A percentile compares a stretch with the other conserved stretches of the same genome.
These are phyloP conservation scores for Xylaria arbuscula DNA, from an alignment of 2,329 filamentous ascomycete genomes.

Conservation along the genomic window DNA sequence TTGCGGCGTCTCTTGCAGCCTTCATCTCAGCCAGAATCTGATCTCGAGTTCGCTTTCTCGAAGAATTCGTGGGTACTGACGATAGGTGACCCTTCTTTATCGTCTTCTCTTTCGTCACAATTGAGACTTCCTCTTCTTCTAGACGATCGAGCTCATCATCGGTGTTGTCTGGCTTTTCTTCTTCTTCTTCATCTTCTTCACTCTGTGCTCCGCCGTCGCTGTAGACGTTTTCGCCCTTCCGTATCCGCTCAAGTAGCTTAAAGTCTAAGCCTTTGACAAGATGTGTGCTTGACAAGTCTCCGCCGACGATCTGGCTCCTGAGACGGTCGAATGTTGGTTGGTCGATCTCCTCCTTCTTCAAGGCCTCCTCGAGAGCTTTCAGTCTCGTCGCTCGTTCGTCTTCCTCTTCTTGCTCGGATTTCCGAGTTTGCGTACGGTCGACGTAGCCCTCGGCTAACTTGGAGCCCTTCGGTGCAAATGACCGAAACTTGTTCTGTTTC, in stretches of 20 bases:
- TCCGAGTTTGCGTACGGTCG: conserved; percentile 78
- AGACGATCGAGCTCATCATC: conserved; percentile 75
- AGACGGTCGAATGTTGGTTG: conserved; percentile 80
- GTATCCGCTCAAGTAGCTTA: conserved; percentile 76
- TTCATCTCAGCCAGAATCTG: conserved; percentile 76
- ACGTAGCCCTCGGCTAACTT: conserved; percentile 83
- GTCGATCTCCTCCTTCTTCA: conserved; percentile 87
- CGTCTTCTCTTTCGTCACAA: conserved; percentile 62
- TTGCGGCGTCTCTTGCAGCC: conserved; percentile 69
- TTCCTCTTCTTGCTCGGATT: conserved; percentile 61
- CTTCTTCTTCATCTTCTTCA: conserved; percentile 47
- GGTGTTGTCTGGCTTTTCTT: conserved; percentile 58
- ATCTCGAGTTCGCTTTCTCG: conserved; percentile 72
- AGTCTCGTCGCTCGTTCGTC: conserved; percentile 72
- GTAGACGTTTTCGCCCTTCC: conserved; percentile 75
- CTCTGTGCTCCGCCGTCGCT: conserved; percentile 49
- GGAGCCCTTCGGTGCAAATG: conserved; percentile 83
- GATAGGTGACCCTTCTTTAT: conserved; percentile 72
- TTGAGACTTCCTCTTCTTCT: conserved; percentile 65
- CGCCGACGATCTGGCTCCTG: conserved; percentile 81
- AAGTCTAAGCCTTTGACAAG: conserved; percentile 93
- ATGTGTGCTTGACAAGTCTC: conserved; percentile 83
- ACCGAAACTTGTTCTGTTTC: conserved; percentile 78
- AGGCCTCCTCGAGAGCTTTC: conserved; percentile 80
- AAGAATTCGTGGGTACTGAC: conserved; percentile 61